Base-by-base conservation (phyloP, 2,329 filamentous ascomycete genomes). In the Chaetothyriales sp. region DNA sequence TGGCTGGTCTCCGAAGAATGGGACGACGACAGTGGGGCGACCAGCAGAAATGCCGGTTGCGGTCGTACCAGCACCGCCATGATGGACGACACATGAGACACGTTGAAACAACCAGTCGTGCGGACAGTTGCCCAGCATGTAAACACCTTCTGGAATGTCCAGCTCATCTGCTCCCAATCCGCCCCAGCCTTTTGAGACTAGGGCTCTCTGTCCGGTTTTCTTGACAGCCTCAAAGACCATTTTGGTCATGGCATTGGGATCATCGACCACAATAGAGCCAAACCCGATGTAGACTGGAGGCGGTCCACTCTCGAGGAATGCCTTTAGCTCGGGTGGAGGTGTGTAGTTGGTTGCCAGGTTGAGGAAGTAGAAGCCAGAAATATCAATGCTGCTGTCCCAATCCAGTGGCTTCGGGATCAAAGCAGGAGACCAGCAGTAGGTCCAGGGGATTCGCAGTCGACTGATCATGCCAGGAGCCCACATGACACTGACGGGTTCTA, bases 61-160 rank as follows among this genome's bases (percentile, higher is more conserved):
- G 1, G 86, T 92, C 1, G 88, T 94, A 18, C 88, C 88, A 7
- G 88, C 88, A 52, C 88, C 88, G 19, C 88, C 88, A 57, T 94
- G 88, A 63, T 94, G 88, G 5, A 90, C 83, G 1, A 94, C 87
- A 43, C 80, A 82, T 0, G 85, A 83, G 1, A 94, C 86, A 37
- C 77, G 81, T 57, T 86, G 75, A 66, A 94, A 94, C 0, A 94
- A 69, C 88, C 88, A 94, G 67, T 94, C 88, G 56, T 94, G 88
- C 0, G 88, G 88, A 44, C 83, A 81, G 61, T 90, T 92, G 5
- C 85, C 86, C 37, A 94, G 73, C 79, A 94, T 86, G 63, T 85
- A 87, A 1, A 92, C 80, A 2, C 80, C 79, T 1, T 88, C 79
- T 0, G 86, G 86, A 9, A 88, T 67, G 1, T 76, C 77, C 3